phyloP scores from a whole-genome alignment of 1,284 basidiomycete genomes.

The Fomitopsis pinicola region DNA sequence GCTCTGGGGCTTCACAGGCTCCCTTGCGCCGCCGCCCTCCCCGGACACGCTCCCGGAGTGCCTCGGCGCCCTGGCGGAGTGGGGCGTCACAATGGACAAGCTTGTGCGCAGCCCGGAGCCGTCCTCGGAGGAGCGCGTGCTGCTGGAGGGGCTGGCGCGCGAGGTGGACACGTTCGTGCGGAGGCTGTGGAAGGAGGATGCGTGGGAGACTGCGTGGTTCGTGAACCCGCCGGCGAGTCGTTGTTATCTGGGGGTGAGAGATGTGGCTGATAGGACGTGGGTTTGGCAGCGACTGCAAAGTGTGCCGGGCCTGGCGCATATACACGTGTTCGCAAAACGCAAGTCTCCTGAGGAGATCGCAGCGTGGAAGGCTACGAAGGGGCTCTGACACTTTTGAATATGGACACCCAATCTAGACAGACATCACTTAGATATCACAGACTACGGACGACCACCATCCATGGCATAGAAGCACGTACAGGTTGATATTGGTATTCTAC shows the following conservation, averaged over 20 bases:
- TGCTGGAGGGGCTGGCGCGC: slow-evolving; percentile 46
- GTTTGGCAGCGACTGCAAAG: slow-evolving; percentile 65
- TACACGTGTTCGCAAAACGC: slow-evolving; percentile 72
- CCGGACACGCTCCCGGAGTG: slow-evolving; percentile 53
- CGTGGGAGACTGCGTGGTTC: slow-evolving; percentile 85
- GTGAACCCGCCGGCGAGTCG: slow-evolving; percentile 73
- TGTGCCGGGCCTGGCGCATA: slow-evolving; percentile 71
- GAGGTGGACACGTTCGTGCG: slow-evolving; percentile 62
- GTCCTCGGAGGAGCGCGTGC: slow-evolving; percentile 42
- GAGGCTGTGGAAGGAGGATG: slow-evolving; percentile 56
- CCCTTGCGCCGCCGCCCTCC: slow-evolving; percentile 51
- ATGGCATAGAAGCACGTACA: not conserved
- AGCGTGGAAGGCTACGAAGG: not conserved
- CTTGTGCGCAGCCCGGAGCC: slow-evolving; percentile 45
- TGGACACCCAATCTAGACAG: not conserved
- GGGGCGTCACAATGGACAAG: slow-evolving; percentile 60
- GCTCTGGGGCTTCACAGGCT: slow-evolving; percentile 75
- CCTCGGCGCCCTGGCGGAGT: slow-evolving; percentile 60
- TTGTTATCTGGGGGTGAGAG: not conserved
- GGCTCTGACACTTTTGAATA: not conserved
- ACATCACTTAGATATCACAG: not conserved
- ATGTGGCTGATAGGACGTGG: not conserved
- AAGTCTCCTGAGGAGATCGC: slow-evolving; percentile 34
- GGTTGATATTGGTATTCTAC: not conserved
- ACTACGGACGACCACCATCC: not conserved